Percentiles rank a stretch among this genome's conserved stretches.
Evolutionary conservation across 1,139 yeast species (phyloP).

Genomic region (Protomyces macrosporus): DNA sequence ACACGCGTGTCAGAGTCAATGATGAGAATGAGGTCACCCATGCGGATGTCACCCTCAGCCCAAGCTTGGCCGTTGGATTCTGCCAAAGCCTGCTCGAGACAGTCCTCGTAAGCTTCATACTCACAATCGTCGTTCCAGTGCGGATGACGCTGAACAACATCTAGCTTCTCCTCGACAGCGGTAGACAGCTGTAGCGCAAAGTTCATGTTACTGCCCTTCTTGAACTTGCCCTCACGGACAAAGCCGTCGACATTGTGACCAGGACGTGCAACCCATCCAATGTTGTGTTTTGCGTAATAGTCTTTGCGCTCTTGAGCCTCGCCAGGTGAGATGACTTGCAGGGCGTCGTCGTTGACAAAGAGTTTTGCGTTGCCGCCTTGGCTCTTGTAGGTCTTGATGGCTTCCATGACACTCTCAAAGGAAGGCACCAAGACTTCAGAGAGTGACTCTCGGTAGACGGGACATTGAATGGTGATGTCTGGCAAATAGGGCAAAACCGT

Average conservation of each 20-base stretch:
- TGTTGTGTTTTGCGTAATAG: constrained; percentile 27
- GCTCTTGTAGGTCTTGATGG: constrained; percentile 24
- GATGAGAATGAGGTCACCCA: constrained; percentile 29
- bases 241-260: constrained; percentile 28
- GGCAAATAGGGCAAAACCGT: constrained; percentile 20
- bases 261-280: constrained; percentile 30
- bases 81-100: not conserved
- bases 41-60: constrained; percentile 29
- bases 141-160: constrained; percentile 26
- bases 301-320: constrained; percentile 20
- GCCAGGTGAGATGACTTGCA: constrained; percentile 15
- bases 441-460: constrained; percentile 29
- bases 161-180: constrained; percentile 28
- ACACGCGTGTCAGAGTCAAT: constrained; percentile 30
- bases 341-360: constrained; percentile 27
- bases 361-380: constrained; percentile 27
- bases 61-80: constrained; percentile 6
- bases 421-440: constrained; percentile 25
- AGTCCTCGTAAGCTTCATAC: not conserved
- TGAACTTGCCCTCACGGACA: constrained; percentile 16
- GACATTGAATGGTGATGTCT: constrained; percentile 27
- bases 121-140: constrained; percentile 24
- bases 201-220: constrained; percentile 15
- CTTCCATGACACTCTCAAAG: constrained; percentile 11
- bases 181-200: constrained; percentile 25